Evolutionary conservation across 2,329 filamentous ascomycete species (phyloP), one percentile per base, ranked within the genome.

Genomic region (Pseudophaeomoniella oleicola): DNA sequence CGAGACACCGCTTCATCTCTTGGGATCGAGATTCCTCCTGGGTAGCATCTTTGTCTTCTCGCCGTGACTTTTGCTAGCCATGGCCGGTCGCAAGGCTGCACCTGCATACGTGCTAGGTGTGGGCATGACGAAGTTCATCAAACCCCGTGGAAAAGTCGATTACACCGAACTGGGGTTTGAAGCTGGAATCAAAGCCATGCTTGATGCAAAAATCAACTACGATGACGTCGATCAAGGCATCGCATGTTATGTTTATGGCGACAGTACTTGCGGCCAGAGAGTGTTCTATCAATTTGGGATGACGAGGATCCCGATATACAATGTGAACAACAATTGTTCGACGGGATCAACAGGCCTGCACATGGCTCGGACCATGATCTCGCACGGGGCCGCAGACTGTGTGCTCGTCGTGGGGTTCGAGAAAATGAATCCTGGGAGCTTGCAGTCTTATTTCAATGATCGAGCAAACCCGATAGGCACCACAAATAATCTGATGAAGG

Each of bases 251-350:
- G 93, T 86, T 70, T 94, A 94, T 58, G 88, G 88, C 53, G 88
- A 96, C 66, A 86, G 78, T 44, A 94, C 88, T 38, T 90, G 82
- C 60, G 88, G 88, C 34, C 88, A 96, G 67, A 80, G 88, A 46
- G 87, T 96, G 53, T 94, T 96, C 64, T 96, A 96, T 64, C 88
- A 96, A 63, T 94, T 96, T 59, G 90, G 88, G 65, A 87, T 96
- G 79, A 94, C 87, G 31, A 71, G 81, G 53, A 94, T 96, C 50
- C 88, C 88, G 51, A 85, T 96, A 56, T 87, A 92, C 69, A 96
- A 96, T 14, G 32, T 34, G 14, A 96, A 94, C 72, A 96, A 96
- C 71, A 94, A 94, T 67, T 96, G 88, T 69, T 84, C 83, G 3
- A 96, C 88, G 0, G 90, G 88, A n/a, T 86, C 80, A 3, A 94